Base-by-base conservation (phyloP, 495 filamentous ascomycete species). In the Umbilicaria muhlenbergii region DNA sequence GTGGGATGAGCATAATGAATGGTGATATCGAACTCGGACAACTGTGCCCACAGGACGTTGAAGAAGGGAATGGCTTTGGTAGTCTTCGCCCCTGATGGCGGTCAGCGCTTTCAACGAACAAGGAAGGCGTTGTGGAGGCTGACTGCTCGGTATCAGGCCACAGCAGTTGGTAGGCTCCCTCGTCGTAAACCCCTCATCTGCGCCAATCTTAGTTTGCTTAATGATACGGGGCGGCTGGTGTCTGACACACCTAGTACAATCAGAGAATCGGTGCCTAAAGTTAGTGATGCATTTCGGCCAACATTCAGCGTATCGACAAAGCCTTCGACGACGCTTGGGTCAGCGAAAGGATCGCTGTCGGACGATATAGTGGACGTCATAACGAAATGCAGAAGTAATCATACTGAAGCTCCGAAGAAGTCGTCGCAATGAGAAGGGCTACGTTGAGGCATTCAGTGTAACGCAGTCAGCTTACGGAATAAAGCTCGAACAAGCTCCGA, bases 21-120 rank as follows among this genome's bases (percentile, higher is more conserved):
- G 11, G 68, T 70, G 17, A 98, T 58, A n/a, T 73, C 69, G 37
- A 66, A 70, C 10, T 68, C 61, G 11, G 62, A 67, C 42, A 73
- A 55, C 47, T 85, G 76, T 16, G 81, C 85, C 74, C 83, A 92
- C 31, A 98, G 77, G 34, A 98, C 62, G 56, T 94, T 82, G 62
- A 82, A 86, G 43, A 87, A 77, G 0, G 81, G 77, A 12, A 95
- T 81, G 38, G 62, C 67, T 55, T 67, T 63, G 3, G 62, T 68
- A 19, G 55, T 56, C 33, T 62, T 62, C 32, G 62, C 49, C 40
- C 57, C 54, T 54, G 49, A 28, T 52, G 43, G 13, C n/a, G 34
- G 38, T 64, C 36, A 63, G 44, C 32, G 16, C n/a, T 28, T 34
- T 14, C 41, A 32, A 44, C 46, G 39, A 50, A 48, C 34, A 41